phyloP scores from a whole-genome alignment of 2,329 filamentous ascomycete species.

The Fusarium multiceps region DNA sequence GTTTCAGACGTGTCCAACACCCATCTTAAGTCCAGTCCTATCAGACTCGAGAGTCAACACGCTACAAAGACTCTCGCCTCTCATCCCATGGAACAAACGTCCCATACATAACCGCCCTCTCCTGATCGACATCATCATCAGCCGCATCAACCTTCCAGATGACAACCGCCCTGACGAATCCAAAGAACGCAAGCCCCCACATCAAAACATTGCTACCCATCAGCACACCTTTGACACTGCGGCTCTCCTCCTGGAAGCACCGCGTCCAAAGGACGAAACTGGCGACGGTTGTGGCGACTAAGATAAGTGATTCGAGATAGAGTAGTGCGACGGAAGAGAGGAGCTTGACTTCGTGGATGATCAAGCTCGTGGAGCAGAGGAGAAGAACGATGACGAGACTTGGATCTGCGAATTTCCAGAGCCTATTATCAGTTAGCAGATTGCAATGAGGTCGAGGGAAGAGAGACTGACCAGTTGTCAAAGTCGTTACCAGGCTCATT shows the following conservation, averaged over 20 bases:
- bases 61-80: constrained; percentile 19
- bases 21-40: background rate
- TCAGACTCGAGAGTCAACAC: background rate
- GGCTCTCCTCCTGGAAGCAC: constrained; percentile 40
- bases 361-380: constrained; percentile 39
- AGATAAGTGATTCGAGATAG: constrained; percentile 45
- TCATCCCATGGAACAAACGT: constrained; percentile 36
- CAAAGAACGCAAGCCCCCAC: constrained; percentile 45
- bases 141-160: constrained; percentile 43
- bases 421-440: constrained; percentile 32
- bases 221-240: constrained; percentile 42
- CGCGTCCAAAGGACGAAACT: constrained; percentile 39
- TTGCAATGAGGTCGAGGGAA: fast-evolving
- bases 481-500: constrained; percentile 38
- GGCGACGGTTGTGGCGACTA: constrained; percentile 35
- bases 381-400: constrained; percentile 35
- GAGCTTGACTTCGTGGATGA: constrained; percentile 43
- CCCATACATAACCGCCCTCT: constrained; percentile 32
- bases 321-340: constrained; percentile 45
- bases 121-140: constrained; percentile 10
- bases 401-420: constrained; percentile 44
- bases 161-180: constrained; percentile 46
- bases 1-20: background rate
- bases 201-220: constrained; percentile 46
- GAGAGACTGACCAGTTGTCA: constrained; percentile 40